Base-by-base conservation (phyloP, 495 filamentous ascomycete genomes). In the Xanthoparmelia taractica region DNA sequence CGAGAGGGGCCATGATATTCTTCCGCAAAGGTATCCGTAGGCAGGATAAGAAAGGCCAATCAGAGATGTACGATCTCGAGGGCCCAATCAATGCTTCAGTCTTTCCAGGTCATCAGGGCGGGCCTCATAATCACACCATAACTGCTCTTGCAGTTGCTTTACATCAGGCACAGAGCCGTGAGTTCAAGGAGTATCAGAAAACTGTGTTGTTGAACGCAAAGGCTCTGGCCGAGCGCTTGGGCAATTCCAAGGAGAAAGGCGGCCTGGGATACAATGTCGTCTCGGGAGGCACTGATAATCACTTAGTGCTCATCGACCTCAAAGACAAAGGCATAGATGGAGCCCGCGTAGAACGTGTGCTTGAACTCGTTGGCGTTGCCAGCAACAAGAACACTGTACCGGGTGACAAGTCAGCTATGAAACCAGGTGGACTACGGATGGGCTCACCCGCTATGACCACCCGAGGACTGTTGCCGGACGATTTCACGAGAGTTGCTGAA, bases 321-420 rank as follows among this genome's bases (percentile, higher is more conserved):
- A 96, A 96, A 79, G 90, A 89, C 63, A 88, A 88, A 65, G 84
- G 84, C 25, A 84, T 98, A 23, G 94, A 98, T 70, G 94, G 94
- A 58, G 92, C 90, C 20, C 87, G 94, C 20, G 94, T 98, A 8
- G 94, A 98, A 81, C 87, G 92, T 38, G 87, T 98, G 8, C 80
- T 98, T 8, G 94, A 98, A 73, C 85, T 96, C 12, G 91, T 94
- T 58, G 92, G 93, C 65, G 92, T 98, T 37, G 94, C 95, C 25
- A 88, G 89, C 72, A 98, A 98, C 80, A 98, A 98, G 82, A 98
- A 98, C 77, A 97, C 94, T 17, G 95, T 97, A 0, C 94, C 95
- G 7, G 94, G 95, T 18, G 94, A 98, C 75, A 88, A 87, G 68
- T 96, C 91, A 20, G 94, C 94, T 4, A 80, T 98, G 66, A 90